A percentile compares a stretch with the other conserved stretches of the same genome.
phyloP scores from a whole-genome alignment of 495 filamentous ascomycete genomes.

The Recurvomyces mirabilis region DNA sequence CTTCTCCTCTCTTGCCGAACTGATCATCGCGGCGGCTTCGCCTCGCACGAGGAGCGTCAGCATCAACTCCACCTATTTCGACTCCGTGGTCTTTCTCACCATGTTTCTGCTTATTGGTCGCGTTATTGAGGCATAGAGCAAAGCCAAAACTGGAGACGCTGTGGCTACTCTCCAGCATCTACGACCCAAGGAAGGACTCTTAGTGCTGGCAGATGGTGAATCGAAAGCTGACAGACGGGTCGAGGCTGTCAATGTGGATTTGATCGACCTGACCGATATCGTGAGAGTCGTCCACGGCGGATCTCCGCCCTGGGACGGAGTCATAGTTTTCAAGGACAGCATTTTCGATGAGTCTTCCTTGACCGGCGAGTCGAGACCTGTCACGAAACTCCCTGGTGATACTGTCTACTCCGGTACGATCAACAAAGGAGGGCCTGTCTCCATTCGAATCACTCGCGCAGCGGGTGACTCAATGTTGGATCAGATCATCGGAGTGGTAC shows the following conservation, averaged over 20 bases:
- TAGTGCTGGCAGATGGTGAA: constrained; percentile 38
- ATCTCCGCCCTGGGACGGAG: constrained; percentile 79
- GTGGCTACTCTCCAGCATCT: constrained; percentile 69
- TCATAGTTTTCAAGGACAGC: constrained; percentile 49
- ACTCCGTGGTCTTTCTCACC: constrained; percentile 87
- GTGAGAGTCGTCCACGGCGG: constrained; percentile 69
- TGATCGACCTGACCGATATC: constrained; percentile 73
- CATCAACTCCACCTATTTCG: constrained; percentile 51
- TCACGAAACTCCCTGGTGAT: constrained; percentile 61
- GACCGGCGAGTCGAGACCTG: constrained; percentile 77
- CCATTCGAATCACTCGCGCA: constrained; percentile 58
- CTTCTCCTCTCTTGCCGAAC: constrained; percentile 65
- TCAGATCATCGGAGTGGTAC: constrained; percentile 77
- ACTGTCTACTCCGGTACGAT: constrained; percentile 75
- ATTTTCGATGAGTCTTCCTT: constrained; percentile 83
- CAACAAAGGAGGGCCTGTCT: constrained; percentile 63
- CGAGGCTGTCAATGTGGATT: constrained; percentile 48
- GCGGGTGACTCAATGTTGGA: constrained; percentile 82
- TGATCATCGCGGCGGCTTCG: constrained; percentile 54
- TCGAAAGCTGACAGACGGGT: constrained; percentile 13
- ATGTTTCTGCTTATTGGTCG: constrained; percentile 78
- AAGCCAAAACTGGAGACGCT: constrained; percentile 82
- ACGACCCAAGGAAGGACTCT: constrained; percentile 64
- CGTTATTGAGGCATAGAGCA: constrained; percentile 82
- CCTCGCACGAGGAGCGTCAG: not conserved